Evolutionary conservation across 352 stramenopile genomes (phyloP).

Genomic region (Pythium coloratum): DNA sequence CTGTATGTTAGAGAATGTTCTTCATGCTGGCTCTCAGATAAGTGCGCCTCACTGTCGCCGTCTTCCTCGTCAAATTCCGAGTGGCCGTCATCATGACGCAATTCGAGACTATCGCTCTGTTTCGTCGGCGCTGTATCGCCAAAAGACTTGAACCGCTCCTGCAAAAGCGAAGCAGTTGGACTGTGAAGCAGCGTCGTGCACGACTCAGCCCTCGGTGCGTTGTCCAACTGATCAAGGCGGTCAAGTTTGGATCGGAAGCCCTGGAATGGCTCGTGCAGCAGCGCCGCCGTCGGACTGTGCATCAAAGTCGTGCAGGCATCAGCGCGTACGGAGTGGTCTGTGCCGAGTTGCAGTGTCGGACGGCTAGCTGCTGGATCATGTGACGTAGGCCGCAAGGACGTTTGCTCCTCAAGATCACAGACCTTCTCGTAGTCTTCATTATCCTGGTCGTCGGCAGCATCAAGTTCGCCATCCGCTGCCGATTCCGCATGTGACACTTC

Average conservation of each 20-base stretch:
- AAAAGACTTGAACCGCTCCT: constrained; percentile 11
- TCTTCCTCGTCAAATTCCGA: neutral
- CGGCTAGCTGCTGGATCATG: neutral
- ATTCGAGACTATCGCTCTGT: neutral
- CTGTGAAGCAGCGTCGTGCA: constrained; percentile 14
- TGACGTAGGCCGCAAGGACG: no score
- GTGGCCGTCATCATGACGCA: neutral
- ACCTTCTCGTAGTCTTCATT: neutral
- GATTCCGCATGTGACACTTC: neutral
- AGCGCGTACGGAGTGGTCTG: neutral
- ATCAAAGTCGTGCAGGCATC: constrained; percentile 7
- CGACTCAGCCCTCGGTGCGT: neutral
- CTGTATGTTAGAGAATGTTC: neutral
- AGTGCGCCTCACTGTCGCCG: neutral
- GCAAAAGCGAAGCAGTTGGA: constrained; percentile 4
- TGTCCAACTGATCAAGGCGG: neutral
- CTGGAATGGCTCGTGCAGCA: neutral
- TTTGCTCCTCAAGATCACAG: no score
- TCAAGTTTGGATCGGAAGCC: neutral
- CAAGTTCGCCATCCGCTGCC: neutral
- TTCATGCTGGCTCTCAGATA: neutral
- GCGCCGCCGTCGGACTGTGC: neutral
- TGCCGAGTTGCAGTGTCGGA: neutral
- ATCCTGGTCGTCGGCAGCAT: neutral
- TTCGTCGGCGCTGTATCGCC: neutral